Percentiles rank a stretch among this genome's conserved stretches.
Conservation (phyloP, 257 asterid genomes). For the Marsdenia floribunda region DNA sequence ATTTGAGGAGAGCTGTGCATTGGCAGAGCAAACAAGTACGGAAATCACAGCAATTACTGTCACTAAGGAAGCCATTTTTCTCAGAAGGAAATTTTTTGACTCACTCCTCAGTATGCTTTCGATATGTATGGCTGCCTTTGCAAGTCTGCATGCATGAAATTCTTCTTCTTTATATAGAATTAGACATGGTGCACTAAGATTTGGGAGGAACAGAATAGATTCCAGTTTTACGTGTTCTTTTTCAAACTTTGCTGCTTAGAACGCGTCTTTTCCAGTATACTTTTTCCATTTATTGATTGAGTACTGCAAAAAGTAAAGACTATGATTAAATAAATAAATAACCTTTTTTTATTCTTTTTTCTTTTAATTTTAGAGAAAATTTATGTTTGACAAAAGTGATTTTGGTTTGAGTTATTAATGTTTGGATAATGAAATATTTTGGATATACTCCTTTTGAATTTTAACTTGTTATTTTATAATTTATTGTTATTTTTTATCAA, state of each 20-base stretch:
- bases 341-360: no score
- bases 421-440: no score
- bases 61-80: conserved; percentile 19
- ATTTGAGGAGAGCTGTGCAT: conserved; percentile 46
- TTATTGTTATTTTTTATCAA: no score
- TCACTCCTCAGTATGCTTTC: no score
- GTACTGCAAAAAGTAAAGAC: not conserved
- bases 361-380: no score
- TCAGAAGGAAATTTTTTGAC: no score
- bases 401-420: no score
- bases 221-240: conserved; percentile 3
- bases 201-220: not conserved
- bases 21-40: conserved; percentile 16
- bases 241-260: conserved; percentile 15
- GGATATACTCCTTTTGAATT: no score
- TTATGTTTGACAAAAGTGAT: no score
- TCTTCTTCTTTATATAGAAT: conserved; percentile 7
- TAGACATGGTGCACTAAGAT: not conserved
- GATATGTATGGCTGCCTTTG: no score
- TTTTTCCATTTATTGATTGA: not conserved
- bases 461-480: no score
- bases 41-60: conserved; percentile 14
- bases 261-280: not conserved
- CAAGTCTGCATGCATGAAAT: not conserved
- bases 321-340: no score